A percentile compares a stretch with the other conserved stretches of the same genome.
These are phyloP conservation scores for Sporothrix inflata DNA, from an alignment of 2,329 filamentous ascomycete genomes.

Conservation along the genomic window DNA sequence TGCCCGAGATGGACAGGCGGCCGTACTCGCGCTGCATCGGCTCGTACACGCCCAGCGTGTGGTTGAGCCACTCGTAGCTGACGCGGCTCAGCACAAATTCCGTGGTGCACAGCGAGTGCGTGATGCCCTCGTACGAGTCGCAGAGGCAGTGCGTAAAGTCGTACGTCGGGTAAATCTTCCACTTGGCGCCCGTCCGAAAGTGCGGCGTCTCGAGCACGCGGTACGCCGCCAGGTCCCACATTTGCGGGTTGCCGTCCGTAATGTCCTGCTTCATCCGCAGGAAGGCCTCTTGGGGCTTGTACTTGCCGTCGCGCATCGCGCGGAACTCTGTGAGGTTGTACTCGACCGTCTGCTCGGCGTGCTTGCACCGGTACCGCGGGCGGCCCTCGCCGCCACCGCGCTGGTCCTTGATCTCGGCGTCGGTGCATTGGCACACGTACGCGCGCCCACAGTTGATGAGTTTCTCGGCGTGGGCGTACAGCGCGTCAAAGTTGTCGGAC, in stretches of 20 bases:
- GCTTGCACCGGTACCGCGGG: constrained; percentile 76
- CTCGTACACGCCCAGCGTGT: constrained; percentile 78
- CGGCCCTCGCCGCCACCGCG: constrained; percentile 73
- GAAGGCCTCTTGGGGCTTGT: constrained; percentile 81
- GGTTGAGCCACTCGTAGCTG: constrained; percentile 88
- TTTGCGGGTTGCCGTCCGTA: constrained; percentile 31
- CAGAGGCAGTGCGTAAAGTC: constrained; percentile 91
- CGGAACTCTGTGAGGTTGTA: constrained; percentile 79
- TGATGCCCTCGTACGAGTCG: constrained; percentile 86
- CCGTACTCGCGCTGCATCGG: constrained; percentile 91
- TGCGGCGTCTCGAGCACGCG: constrained; percentile 74
- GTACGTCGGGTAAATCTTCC: constrained; percentile 95
- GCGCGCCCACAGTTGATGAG: constrained; percentile 70
- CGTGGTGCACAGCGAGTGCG: constrained; percentile 72
- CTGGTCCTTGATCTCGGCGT: constrained; percentile 83
- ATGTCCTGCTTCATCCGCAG: constrained; percentile 83
- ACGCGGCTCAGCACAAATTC: constrained; percentile 63
- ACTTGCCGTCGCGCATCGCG: constrained; percentile 89
- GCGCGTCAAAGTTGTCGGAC: constrained; percentile 83
- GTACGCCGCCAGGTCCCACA: constrained; percentile 96
- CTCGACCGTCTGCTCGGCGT: constrained; percentile 74
- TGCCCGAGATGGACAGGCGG: constrained; percentile 74
- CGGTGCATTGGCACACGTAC: constrained; percentile 88
- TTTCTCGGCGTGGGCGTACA: constrained; percentile 88
- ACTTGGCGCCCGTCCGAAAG: constrained; percentile 78